Conservation (phyloP, 805 yeast genomes). For the Kuraishia hungarica region DNA sequence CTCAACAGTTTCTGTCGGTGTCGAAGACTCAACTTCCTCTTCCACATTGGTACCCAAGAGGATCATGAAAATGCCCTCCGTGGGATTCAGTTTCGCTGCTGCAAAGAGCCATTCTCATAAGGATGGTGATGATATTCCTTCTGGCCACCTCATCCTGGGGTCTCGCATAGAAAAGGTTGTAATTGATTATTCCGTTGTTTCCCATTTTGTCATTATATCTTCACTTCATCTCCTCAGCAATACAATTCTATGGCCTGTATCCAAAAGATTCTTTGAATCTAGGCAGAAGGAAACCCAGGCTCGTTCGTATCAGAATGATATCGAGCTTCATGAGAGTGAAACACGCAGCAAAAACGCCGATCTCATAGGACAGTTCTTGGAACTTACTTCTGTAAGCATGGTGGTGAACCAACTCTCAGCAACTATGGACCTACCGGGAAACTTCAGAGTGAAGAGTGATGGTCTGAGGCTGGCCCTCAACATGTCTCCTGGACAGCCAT, state of each 20-base stretch:
- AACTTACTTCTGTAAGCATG: background rate
- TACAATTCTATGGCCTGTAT: slow-evolving; percentile 15
- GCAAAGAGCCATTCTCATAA: background rate
- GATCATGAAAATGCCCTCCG: background rate
- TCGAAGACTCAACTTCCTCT: background rate
- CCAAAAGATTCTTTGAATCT: background rate
- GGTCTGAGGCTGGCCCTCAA: slow-evolving; percentile 17
- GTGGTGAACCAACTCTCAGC: slow-evolving; percentile 11
- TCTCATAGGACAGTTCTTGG: slow-evolving; percentile 1
- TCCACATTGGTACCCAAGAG: background rate
- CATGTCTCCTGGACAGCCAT: slow-evolving; percentile 11
- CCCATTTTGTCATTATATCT: slow-evolving; percentile 37
- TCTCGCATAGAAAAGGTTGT: background rate
- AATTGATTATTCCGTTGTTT: slow-evolving; percentile 25
- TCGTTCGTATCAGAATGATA: background rate
- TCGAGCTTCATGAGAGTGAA: background rate
- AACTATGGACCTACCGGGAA: slow-evolving; percentile 33
- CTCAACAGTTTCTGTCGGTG: background rate
- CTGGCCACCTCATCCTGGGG: background rate
- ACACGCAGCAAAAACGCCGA: too few relatives aligned
- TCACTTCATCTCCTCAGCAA: slow-evolving; percentile 35
- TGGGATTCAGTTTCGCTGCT: background rate
- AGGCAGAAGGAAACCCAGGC: background rate
- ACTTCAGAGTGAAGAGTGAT: slow-evolving; percentile 41
- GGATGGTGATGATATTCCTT: background rate